These are phyloP conservation scores for Lolium multiflorum DNA, from an alignment of 176 grass and related monocot genomes.

Conservation along the genomic window DNA sequence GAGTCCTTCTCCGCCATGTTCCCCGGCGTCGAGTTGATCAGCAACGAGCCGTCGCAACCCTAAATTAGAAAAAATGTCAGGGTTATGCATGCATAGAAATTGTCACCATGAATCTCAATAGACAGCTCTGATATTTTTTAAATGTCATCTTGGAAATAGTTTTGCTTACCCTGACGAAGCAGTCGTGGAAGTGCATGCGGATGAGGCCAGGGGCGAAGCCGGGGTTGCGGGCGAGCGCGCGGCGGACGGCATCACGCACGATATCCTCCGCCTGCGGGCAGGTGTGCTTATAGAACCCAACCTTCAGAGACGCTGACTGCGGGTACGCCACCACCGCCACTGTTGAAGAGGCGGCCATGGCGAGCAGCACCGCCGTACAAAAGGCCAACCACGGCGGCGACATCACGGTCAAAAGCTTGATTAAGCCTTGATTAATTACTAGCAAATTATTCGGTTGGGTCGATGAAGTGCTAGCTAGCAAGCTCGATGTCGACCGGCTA, in stretches of 20 bases:
- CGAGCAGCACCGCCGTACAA: too few relatives aligned
- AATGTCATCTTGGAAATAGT: too few relatives aligned
- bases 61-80: not conserved
- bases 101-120: too few relatives aligned
- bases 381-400: conserved; percentile 9
- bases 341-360: too few relatives aligned
- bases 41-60: conserved; percentile 61
- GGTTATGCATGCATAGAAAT: too few relatives aligned
- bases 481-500: not conserved
- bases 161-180: conserved; percentile 62
- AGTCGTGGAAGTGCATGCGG: conserved; percentile 89
- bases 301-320: conserved; percentile 15
- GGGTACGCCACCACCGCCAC: too few relatives aligned
- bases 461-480: not conserved
- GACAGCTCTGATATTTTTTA: too few relatives aligned
- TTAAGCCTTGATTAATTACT: not conserved
- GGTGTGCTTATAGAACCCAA: conserved; percentile 63
- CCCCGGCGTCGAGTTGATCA: conserved; percentile 53
- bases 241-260: conserved; percentile 59
- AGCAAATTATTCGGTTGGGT: not conserved
- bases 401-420: not conserved
- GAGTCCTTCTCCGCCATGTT: conserved; percentile 50
- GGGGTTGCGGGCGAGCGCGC: conserved; percentile 27
- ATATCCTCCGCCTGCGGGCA: conserved; percentile 70
- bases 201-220: conserved; percentile 61